These are phyloP conservation scores for Colletotrichum viniferum DNA, from an alignment of 2,329 filamentous ascomycete genomes.

Conservation along the genomic window DNA sequence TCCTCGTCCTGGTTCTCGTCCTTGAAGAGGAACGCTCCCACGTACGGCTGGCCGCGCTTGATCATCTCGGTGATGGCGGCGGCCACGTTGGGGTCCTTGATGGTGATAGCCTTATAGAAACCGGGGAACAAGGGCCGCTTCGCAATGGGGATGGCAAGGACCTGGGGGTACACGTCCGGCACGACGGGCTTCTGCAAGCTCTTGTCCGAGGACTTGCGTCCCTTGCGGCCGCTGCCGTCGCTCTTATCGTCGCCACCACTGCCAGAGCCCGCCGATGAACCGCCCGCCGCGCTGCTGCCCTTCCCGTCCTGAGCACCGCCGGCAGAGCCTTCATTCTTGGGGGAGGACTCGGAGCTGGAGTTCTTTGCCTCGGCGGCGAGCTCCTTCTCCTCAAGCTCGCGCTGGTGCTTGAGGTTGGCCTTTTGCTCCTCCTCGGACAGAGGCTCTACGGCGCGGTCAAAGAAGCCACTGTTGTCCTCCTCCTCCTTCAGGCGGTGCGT, in stretches of 20 bases:
- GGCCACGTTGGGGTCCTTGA: conserved; percentile 89
- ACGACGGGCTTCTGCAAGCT: conserved; percentile 86
- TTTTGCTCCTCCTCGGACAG: conserved; percentile 59
- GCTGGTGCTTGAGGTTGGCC: conserved; percentile 53
- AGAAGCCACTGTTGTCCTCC: conserved; percentile 50
- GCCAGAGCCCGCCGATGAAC: conserved; percentile 50
- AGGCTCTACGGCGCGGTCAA: conserved; percentile 54
- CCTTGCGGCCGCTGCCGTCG: conserved; percentile 69
- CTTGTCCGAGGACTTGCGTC: conserved; percentile 72
- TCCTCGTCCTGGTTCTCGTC: conserved; percentile 94
- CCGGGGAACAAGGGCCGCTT: conserved; percentile 94
- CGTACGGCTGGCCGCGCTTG: conserved; percentile 95
- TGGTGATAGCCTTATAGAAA: conserved; percentile 98
- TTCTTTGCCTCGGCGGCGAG: conserved; percentile 48
- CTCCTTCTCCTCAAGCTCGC: conserved; percentile 50
- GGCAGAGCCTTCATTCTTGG: conserved; percentile 43
- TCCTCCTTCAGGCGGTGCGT: conserved; percentile 37
- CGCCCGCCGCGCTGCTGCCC: conserved; percentile 60
- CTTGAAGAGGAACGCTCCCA: conserved; percentile 96
- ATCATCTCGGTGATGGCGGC: conserved; percentile 95
- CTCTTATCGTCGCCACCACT: conserved; percentile 41
- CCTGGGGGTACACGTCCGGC: conserved; percentile 95
- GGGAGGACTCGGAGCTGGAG: conserved; percentile 47
- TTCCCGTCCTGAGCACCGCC: conserved; percentile 55
- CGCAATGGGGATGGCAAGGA: conserved; percentile 95